Evolutionary conservation across 2,329 filamentous ascomycete species (phyloP).

Genomic region (Sphaerulina musiva): DNA sequence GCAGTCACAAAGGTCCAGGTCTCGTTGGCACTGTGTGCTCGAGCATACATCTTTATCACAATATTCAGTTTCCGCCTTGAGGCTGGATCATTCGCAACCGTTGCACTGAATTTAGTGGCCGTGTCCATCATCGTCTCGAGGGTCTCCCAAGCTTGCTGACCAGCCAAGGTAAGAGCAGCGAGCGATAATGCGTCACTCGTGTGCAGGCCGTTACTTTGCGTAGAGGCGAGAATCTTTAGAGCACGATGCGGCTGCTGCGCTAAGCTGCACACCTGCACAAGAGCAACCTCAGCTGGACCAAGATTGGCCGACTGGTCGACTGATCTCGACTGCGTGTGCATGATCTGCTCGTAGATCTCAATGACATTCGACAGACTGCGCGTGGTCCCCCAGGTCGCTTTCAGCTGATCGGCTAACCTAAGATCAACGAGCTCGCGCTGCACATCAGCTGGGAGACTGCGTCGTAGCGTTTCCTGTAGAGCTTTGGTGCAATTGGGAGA

Average conservation of each 20-base stretch:
- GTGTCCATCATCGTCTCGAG: conserved; percentile 1
- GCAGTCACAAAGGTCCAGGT: conserved; percentile 26
- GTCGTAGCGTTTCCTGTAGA: neutral
- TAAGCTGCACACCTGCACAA: conserved; percentile 12
- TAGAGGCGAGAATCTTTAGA: conserved; percentile 3
- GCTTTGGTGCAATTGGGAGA: neutral
- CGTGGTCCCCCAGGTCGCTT: conserved; percentile 10
- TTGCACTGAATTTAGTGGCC: neutral
- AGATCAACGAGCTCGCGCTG: neutral
- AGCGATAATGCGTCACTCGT: conserved; percentile 7
- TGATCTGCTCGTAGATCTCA: neutral
- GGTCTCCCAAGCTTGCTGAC: conserved; percentile 9
- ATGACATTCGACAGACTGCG: conserved; percentile 6
- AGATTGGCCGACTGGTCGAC: neutral
- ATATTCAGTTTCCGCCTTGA: conserved; percentile 17
- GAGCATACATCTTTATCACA: conserved; percentile 18
- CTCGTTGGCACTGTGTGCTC: conserved; percentile 20
- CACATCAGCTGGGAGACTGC: neutral
- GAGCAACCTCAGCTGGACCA: conserved; percentile 4
- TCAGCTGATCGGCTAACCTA: conserved; percentile 1
- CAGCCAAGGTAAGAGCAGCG: conserved; percentile 12
- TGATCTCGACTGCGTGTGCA: neutral
- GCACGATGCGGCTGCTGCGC: conserved; percentile 12
- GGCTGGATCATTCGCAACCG: neutral
- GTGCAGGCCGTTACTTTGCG: neutral